Percentiles rank a stretch among this genome's conserved stretches.
Conservation (phyloP, 176 grass and related monocot species). For the Avena insularis region DNA sequence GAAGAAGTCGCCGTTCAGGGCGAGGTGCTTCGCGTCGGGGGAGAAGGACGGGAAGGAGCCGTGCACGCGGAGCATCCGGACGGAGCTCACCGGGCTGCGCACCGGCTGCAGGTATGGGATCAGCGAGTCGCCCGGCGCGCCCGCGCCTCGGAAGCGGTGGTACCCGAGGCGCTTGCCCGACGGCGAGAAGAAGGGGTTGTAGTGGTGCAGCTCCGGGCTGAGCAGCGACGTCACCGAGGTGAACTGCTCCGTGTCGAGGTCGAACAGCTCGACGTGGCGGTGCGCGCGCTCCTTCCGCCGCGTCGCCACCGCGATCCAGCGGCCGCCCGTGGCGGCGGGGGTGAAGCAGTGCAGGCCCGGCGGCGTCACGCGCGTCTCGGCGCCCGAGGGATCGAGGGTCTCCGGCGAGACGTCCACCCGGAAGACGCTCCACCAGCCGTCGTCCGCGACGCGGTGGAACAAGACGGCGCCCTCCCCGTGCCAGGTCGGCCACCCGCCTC, state of each 20-base stretch:
- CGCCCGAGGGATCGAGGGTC: conserved; percentile 44
- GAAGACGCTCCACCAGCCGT: conserved; percentile 98
- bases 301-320: conserved; percentile 74
- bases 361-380: conserved; percentile 64
- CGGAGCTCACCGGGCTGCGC: conserved; percentile 54
- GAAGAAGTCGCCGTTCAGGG: conserved; percentile 83
- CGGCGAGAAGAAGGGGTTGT: conserved; percentile 89
- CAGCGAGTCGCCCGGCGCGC: conserved; percentile 42
- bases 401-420: conserved; percentile 54
- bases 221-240: conserved; percentile 56
- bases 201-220: conserved; percentile 77
- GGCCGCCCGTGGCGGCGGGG: conserved; percentile 56
- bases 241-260: conserved; percentile 72
- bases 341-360: conserved; percentile 84
- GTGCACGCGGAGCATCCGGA: conserved; percentile 76
- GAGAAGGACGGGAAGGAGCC: conserved; percentile 87
- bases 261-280: conserved; percentile 86
- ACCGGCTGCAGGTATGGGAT: conserved; percentile 72
- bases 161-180: conserved; percentile 63
- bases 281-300: conserved; percentile 58
- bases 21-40: conserved; percentile 61
- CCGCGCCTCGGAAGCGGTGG: conserved; percentile 90
- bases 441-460: conserved; percentile 81
- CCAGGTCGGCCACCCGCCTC: conserved; percentile 86
- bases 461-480: conserved; percentile 63